Base-by-base conservation (phyloP, 208 protist species). In the Angomonas ambiguus region DNA sequence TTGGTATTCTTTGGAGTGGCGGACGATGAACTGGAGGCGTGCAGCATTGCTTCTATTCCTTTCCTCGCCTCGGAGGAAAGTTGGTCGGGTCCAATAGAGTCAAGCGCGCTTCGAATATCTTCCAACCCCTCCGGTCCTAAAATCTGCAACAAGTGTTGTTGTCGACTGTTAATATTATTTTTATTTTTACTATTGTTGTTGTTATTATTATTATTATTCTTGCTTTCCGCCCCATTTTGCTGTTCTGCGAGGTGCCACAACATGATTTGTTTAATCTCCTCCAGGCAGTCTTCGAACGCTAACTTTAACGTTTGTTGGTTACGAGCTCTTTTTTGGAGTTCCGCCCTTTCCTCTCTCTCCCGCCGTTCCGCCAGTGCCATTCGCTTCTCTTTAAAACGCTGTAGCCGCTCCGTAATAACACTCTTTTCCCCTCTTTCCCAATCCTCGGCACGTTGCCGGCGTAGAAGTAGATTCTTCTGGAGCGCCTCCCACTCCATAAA, bases 161-260 rank as follows among this genome's bases (percentile, higher is more conserved):
- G 49, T 30, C 49, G 59, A 22, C 1, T 28, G 18, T 34, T 41
- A 30, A 6, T 20, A 61, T 61, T 45, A 45, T 45, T 45, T 45
- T 45, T 16, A 45, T 16, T 45, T 45, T 45, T 16, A 45, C 16
- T 45, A 45, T 45, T 45, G 16, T 45, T 45, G 16, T 45, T 45
- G 16, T 45, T 45, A 45, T 45, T 45, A n/a, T 61, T 28, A 25
- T 55, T 67, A 27, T 22, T 22, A 20, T 25, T 25, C 20, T n/a
- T n/a, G n/a, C n/a, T n/a, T n/a, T n/a, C n/a, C n/a, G n/a, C n/a
- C n/a, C n/a, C n/a, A n/a, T n/a, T n/a, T n/a, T n/a, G n/a, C n/a
- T 45, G 69, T 58, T 81, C 67, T 27, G 76, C 75, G 49, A 80
- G 32, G 51, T 85, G 71, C 79, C 82, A 88, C 45, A 64, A 72